Conservation (phyloP, 768 basidiomycete genomes). For the Lyophyllum semitale region DNA sequence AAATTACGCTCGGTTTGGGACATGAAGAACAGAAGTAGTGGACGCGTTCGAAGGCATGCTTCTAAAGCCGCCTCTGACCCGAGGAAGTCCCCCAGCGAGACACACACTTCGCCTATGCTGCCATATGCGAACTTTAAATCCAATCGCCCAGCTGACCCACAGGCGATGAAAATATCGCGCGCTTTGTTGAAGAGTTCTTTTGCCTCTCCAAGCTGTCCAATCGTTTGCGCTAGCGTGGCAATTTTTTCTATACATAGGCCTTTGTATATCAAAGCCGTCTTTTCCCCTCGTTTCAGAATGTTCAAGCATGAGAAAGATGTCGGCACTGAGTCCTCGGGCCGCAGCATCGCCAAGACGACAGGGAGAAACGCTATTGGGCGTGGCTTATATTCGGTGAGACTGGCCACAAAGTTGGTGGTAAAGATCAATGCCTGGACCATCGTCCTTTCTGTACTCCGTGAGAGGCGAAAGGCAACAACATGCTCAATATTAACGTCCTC, state of each 20-base stretch:
- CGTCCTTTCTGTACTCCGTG: background rate
- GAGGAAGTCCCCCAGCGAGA: background rate
- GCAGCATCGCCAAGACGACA: background rate
- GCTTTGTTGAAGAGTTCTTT: background rate
- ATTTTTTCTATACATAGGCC: background rate
- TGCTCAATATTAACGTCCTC: conserved; percentile 13
- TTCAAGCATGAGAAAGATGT: background rate
- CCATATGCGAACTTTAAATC: background rate
- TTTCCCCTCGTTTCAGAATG: background rate
- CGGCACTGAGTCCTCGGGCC: background rate
- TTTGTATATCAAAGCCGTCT: background rate
- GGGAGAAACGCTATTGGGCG: background rate
- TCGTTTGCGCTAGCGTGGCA: background rate
- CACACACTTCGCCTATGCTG: background rate
- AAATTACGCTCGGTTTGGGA: background rate
- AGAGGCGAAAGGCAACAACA: conserved; percentile 4
- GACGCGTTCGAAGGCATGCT: background rate
- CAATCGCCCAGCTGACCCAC: background rate
- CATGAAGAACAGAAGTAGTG: background rate
- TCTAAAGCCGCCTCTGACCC: background rate
- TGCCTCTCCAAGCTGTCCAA: conserved; percentile 3
- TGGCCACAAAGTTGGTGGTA: background rate
- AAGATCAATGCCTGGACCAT: background rate
- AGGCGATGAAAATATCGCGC: background rate
- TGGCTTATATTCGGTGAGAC: conserved; percentile 2